Percentiles rank a stretch among this genome's conserved stretches.
phyloP scores from a whole-genome alignment of 352 stramenopile genomes.

The Globisporangium echinulatum region DNA sequence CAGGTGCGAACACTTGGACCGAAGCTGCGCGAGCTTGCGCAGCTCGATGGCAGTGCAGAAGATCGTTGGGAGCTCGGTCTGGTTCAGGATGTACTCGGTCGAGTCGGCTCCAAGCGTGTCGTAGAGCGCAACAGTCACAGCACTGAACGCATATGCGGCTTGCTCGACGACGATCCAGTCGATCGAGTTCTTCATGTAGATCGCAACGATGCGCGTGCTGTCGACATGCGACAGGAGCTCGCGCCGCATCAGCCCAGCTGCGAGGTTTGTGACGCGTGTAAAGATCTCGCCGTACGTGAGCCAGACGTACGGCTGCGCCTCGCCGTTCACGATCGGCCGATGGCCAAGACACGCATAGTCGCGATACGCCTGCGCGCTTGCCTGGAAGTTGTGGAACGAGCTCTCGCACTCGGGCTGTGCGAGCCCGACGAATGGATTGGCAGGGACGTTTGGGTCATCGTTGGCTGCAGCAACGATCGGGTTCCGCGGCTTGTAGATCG shows the following conservation, averaged over 20 bases:
- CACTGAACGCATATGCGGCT: constrained; percentile 46
- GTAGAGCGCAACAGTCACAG: constrained; percentile 68
- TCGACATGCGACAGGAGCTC: constrained; percentile 29
- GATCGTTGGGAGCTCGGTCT: constrained; percentile 65
- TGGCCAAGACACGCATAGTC: constrained; percentile 35
- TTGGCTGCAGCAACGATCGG: constrained; percentile 16
- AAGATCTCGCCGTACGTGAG: constrained; percentile 55
- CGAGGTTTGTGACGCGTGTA: constrained; percentile 28
- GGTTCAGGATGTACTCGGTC: constrained; percentile 72
- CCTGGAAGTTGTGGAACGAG: constrained; percentile 44
- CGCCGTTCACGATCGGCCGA: constrained; percentile 31
- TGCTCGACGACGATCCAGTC: constrained; percentile 68
- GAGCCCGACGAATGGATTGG: constrained; percentile 35
- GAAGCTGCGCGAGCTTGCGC: constrained; percentile 35
- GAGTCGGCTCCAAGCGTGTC: constrained; percentile 64
- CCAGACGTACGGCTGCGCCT: constrained; percentile 42
- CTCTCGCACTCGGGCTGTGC: constrained; percentile 28
- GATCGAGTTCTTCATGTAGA: constrained; percentile 71
- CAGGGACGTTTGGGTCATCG: constrained; percentile 20
- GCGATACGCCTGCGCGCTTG: constrained; percentile 17
- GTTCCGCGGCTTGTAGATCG: constrained; percentile 17
- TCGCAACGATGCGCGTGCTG: constrained; percentile 38
- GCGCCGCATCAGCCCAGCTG: constrained; percentile 29
- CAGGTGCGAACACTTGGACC: constrained; percentile 40
- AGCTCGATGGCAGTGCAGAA: constrained; percentile 62